These are phyloP conservation scores for Tolypocladium ophioglossoides DNA, from an alignment of 2,329 filamentous ascomycete genomes.

Conservation along the genomic window DNA sequence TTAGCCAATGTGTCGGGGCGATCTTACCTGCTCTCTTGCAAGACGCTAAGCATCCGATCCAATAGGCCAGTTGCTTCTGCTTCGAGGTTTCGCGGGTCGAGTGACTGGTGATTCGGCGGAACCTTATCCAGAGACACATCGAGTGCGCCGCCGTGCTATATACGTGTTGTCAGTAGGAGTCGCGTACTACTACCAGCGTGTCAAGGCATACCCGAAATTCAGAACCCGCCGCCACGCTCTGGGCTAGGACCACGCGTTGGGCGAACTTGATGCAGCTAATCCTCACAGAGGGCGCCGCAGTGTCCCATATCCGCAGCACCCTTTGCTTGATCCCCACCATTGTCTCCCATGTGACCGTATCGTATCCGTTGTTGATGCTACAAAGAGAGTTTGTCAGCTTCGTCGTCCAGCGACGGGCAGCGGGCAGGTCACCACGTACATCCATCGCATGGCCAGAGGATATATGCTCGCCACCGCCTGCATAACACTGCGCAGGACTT, in stretches of 20 bases:
- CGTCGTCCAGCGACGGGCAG: not conserved
- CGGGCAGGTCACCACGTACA: slow-evolving; percentile 52
- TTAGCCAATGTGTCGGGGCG: not conserved
- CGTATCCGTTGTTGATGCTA: slow-evolving; percentile 80
- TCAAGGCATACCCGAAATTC: slow-evolving; percentile 64
- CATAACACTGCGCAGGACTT: slow-evolving; percentile 76
- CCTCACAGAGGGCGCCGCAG: slow-evolving; percentile 61
- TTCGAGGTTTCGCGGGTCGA: slow-evolving; percentile 73
- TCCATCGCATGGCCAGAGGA: slow-evolving; percentile 82
- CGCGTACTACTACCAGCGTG: not conserved
- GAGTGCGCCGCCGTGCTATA: slow-evolving; percentile 34
- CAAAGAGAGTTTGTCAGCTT: slow-evolving; percentile 13
- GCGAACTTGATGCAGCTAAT: slow-evolving; percentile 98
- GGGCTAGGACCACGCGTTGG: slow-evolving; percentile 83
- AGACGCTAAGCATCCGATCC: slow-evolving; percentile 72
- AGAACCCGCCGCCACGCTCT: slow-evolving; percentile 71
- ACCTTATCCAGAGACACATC: slow-evolving; percentile 85
- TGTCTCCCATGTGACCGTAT: slow-evolving; percentile 73
- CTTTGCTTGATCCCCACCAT: slow-evolving; percentile 83
- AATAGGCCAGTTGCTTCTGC: slow-evolving; percentile 86
- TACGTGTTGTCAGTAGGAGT: slow-evolving; percentile 11
- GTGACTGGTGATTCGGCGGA: slow-evolving; percentile 68
- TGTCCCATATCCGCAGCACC: slow-evolving; percentile 83
- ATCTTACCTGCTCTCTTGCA: slow-evolving; percentile 76
- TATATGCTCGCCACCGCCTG: slow-evolving; percentile 90